Percentiles rank a stretch among this genome's conserved stretches.
Evolutionary conservation across 2,329 filamentous ascomycete genomes (phyloP).

Genomic region (Cladophialophora immunda): DNA sequence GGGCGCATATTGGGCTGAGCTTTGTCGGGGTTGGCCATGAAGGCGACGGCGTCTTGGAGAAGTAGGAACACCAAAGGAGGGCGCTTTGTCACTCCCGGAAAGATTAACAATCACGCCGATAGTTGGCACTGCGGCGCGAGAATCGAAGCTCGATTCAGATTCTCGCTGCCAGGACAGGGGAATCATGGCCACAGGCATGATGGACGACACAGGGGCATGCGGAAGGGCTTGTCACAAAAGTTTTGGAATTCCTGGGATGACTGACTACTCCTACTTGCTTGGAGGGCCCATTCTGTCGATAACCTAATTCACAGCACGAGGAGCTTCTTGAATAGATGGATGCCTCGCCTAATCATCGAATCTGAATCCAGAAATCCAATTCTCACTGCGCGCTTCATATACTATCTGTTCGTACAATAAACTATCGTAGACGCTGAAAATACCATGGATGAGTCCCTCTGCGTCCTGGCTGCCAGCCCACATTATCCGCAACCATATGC

Average conservation of each 20-base stretch:
- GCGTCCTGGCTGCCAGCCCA: neutral
- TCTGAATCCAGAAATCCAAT: neutral
- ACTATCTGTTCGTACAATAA: neutral
- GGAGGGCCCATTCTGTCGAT: neutral
- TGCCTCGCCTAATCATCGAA: neutral
- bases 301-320: neutral
- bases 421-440: neutral
- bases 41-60: neutral
- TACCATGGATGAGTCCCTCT: neutral
- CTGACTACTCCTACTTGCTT: neutral
- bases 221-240: neutral
- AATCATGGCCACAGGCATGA: neutral
- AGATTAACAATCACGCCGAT: neutral
- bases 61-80: neutral
- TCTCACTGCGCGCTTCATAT: neutral
- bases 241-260: neutral
- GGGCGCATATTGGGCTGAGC: neutral
- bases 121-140: neutral
- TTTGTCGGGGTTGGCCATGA: too few species aligned
- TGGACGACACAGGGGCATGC: neutral
- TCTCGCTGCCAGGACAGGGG: neutral
- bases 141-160: neutral
- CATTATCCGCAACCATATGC: too few species aligned
- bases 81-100: neutral
- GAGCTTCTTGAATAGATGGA: neutral